Conservation (phyloP, 768 basidiomycete species). For the Mycena amicta region DNA sequence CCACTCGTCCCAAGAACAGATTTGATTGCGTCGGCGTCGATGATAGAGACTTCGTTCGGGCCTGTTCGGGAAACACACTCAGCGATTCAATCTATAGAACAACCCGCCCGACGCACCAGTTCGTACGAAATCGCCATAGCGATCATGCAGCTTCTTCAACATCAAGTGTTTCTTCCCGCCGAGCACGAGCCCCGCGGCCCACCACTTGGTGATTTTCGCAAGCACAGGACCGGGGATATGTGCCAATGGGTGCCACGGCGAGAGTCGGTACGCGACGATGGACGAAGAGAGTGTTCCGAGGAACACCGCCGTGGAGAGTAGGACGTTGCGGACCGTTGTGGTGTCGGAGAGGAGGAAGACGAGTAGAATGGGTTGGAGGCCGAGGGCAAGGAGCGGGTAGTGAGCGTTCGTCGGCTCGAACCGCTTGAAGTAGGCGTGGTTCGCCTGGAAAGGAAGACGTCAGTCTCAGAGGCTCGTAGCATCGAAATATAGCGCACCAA, state of each 20-base stretch:
- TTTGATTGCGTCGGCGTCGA: conserved; percentile 11
- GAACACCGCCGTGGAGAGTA: conserved; percentile 22
- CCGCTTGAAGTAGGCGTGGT: conserved; percentile 3
- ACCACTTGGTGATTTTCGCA: conserved; percentile 43
- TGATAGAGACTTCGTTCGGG: too few species aligned
- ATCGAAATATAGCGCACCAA: too few species aligned
- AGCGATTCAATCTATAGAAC: too few species aligned
- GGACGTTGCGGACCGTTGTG: neutral
- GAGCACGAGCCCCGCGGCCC: conserved; percentile 33
- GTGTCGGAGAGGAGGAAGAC: neutral
- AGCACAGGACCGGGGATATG: conserved; percentile 49
- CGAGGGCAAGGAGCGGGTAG: neutral
- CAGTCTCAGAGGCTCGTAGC: too few species aligned
- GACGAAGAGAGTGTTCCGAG: conserved; percentile 32
- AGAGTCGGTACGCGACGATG: conserved; percentile 48
- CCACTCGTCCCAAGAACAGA: conserved; percentile 6
- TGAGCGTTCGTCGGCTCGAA: conserved; percentile 1
- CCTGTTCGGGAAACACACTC: too few species aligned
- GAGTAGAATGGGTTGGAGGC: neutral
- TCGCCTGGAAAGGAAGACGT: too few species aligned
- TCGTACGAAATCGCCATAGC: conserved; percentile 58
- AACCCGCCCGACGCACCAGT: too few species aligned
- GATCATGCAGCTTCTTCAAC: conserved; percentile 46
- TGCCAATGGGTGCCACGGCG: conserved; percentile 55
- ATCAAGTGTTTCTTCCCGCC: conserved; percentile 48